Evolutionary conservation across 2,329 filamentous ascomycete species (phyloP).

Genomic region (Ceratocystis huliohia): DNA sequence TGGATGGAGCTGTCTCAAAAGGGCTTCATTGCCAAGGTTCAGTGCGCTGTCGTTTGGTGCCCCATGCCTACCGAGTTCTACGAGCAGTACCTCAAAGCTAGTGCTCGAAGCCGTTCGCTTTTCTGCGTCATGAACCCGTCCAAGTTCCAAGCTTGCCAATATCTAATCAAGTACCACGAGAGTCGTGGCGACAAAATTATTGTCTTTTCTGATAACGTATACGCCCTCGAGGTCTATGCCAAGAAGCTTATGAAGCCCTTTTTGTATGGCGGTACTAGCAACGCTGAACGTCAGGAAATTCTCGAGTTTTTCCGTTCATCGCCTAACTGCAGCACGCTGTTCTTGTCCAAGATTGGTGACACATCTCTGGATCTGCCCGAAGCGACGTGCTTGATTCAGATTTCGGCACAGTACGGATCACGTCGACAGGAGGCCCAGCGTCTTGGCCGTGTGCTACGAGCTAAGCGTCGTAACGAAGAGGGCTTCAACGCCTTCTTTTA

Average conservation of each 20-base stretch:
- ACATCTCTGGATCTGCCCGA: slow-evolving; percentile 96
- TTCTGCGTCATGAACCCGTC: slow-evolving; percentile 96
- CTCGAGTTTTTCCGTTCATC: slow-evolving; percentile 94
- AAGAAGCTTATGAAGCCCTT: slow-evolving; percentile 72
- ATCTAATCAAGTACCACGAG: slow-evolving; percentile 96
- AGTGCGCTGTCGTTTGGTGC: slow-evolving; percentile 98
- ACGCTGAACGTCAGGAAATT: slow-evolving; percentile 73
- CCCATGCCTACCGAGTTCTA: slow-evolving; percentile 99
- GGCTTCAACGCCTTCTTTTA: slow-evolving; percentile 99
- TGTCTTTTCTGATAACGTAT: slow-evolving; percentile 96
- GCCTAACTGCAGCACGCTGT: slow-evolving; percentile 77
- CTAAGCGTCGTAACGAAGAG: slow-evolving; percentile 91
- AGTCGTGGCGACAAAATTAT: slow-evolving; percentile 93
- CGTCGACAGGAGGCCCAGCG: slow-evolving; percentile 93
- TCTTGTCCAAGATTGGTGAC: slow-evolving; percentile 94
- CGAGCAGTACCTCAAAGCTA: slow-evolving; percentile 72
- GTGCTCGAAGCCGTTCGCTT: slow-evolving; percentile 35
- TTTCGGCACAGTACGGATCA: slow-evolving; percentile 94
- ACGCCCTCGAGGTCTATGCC: slow-evolving; percentile 76
- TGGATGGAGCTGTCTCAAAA: slow-evolving; percentile 98
- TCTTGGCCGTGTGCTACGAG: slow-evolving; percentile 80
- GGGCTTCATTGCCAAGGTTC: slow-evolving; percentile 90
- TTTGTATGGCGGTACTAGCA: slow-evolving; percentile 80
- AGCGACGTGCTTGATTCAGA: slow-evolving; percentile 92
- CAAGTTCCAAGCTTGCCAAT: slow-evolving; percentile 95